phyloP scores from a whole-genome alignment of 106 monocot species.

The Dioscorea alata region DNA sequence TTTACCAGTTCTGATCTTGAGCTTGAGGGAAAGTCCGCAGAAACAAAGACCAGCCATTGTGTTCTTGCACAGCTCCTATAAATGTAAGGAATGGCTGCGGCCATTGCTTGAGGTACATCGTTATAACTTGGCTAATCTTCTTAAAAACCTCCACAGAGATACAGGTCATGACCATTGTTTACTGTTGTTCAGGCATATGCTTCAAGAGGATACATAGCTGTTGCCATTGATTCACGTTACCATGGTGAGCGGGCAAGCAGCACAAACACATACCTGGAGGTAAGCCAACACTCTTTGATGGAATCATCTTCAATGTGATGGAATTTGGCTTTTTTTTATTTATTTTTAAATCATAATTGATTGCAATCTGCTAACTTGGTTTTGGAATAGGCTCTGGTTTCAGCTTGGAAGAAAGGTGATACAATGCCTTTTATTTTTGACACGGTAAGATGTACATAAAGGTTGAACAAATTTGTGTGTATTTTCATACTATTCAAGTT shows the following conservation, averaged over 20 bases:
- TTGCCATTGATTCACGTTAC: slow-evolving; percentile 94
- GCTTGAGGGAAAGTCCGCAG: slow-evolving; percentile 36
- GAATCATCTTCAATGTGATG: too few relatives aligned
- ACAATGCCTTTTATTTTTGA: slow-evolving; percentile 98
- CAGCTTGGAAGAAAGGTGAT: slow-evolving; percentile 80
- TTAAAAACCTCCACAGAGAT: neutral
- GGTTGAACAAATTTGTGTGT: too few relatives aligned
- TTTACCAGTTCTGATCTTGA: slow-evolving; percentile 76
- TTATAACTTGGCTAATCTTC: neutral
- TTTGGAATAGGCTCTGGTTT: slow-evolving; percentile 64
- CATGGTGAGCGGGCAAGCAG: slow-evolving; percentile 89
- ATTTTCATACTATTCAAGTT: too few relatives aligned
- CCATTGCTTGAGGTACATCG: slow-evolving; percentile 83
- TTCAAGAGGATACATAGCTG: slow-evolving; percentile 81
- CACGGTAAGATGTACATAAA: slow-evolving; percentile 40
- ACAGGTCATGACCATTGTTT: neutral
- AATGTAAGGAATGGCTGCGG: slow-evolving; percentile 90
- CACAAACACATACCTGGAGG: slow-evolving; percentile 66
- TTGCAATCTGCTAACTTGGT: neutral
- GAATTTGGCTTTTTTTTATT: neutral
- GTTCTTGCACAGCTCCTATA: slow-evolving; percentile 86
- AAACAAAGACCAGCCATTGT: slow-evolving; percentile 75
- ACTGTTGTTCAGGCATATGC: slow-evolving; percentile 73
- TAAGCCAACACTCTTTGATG: slow-evolving; percentile 16
- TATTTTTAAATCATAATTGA: neutral